Conservation (phyloP, 1,284 basidiomycete species). For the Cutaneotrichosporon cutaneum region DNA sequence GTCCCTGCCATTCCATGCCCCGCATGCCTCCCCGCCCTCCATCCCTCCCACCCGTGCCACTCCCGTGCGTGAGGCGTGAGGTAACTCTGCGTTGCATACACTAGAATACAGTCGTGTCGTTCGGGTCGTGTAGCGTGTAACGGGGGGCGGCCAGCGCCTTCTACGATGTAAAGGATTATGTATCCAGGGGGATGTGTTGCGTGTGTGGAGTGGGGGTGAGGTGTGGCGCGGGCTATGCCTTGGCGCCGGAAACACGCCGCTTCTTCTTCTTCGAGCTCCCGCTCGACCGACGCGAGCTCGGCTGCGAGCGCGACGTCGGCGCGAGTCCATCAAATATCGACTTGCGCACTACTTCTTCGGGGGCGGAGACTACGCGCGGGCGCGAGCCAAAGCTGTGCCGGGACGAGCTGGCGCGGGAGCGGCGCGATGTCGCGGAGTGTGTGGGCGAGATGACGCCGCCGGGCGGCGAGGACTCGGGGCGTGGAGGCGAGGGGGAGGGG, state of each 20-base stretch:
- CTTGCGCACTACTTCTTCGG: constrained; percentile 17
- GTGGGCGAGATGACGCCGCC: constrained; percentile 5
- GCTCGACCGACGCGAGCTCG: neutral
- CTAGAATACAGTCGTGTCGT: neutral
- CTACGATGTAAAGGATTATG: neutral
- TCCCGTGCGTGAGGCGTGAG: neutral
- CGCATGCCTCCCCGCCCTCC: too few relatives aligned
- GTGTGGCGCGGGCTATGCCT: neutral
- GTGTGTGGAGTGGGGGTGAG: neutral
- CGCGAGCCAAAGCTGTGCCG: neutral
- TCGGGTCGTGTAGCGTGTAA: too few relatives aligned
- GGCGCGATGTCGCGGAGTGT: neutral
- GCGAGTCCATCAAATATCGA: constrained; percentile 13
- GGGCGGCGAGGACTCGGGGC: neutral
- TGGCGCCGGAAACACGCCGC: neutral
- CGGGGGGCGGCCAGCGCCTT: neutral
- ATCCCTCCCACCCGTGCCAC: too few relatives aligned
- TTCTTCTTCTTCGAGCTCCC: constrained; percentile 1
- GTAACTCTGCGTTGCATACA: neutral
- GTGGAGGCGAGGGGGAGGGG: constrained; percentile 8
- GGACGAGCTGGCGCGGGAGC: neutral
- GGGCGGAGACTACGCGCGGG: constrained; percentile 1
- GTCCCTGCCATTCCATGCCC: too few relatives aligned
- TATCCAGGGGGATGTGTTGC: neutral
- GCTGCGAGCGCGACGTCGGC: neutral